Percentiles rank a stretch among this genome's conserved stretches.
Conservation (phyloP, 257 asterid species). For the Anisodus tanguticus region DNA sequence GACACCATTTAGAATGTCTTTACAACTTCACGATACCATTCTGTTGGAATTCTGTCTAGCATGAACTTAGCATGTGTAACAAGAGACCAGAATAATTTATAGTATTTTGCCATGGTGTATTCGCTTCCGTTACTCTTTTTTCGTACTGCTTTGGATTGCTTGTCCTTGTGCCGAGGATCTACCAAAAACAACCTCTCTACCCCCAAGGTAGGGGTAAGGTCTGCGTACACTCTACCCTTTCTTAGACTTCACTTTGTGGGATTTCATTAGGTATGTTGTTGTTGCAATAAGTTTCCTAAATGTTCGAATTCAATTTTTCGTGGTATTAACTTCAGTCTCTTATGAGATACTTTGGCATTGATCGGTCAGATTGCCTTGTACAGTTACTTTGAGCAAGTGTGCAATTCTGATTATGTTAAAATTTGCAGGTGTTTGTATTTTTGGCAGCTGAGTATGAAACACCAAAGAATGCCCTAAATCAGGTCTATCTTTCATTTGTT, state of each 20-base stretch:
- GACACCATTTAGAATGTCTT: not conserved
- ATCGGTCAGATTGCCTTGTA: not conserved
- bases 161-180: too few species aligned
- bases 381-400: too few species aligned
- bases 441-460: slow-evolving; percentile 95
- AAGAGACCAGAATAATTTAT: not conserved
- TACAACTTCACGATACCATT: not conserved
- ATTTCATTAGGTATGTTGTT: too few species aligned
- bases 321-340: not conserved
- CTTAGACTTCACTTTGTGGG: too few species aligned
- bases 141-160: too few species aligned
- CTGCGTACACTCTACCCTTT: too few species aligned
- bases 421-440: slow-evolving; percentile 88
- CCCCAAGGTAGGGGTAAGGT: too few species aligned
- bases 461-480: slow-evolving; percentile 77
- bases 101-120: too few species aligned
- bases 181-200: too few species aligned
- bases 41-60: not conserved
- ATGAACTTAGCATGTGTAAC: slow-evolving; percentile 13
- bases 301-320: slow-evolving; percentile 1
- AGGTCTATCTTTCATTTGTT: slow-evolving; percentile 50
- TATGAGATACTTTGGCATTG: not conserved
- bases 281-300: not conserved
- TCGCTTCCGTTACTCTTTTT: too few species aligned
- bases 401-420: not conserved